Evolutionary conservation across 495 filamentous ascomycete species (phyloP).

Genomic region (Penicillium cosmopolitanum): DNA sequence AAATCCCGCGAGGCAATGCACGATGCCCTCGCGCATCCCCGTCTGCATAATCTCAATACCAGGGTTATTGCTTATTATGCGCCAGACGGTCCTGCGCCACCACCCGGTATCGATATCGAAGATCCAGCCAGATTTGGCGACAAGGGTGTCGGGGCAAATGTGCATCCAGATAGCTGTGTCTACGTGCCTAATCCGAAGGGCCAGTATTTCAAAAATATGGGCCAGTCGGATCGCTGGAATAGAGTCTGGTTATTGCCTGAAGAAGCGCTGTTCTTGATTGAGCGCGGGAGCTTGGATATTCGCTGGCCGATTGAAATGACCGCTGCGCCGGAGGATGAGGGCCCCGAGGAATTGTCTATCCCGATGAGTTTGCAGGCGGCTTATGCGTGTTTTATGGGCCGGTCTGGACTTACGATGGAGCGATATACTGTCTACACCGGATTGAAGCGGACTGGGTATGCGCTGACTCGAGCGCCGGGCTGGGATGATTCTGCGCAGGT

Average conservation of each 20-base stretch:
- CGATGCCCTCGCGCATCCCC: constrained; percentile 74
- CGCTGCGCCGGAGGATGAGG: constrained; percentile 32
- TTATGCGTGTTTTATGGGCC: constrained; percentile 77
- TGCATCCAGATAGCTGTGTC: constrained; percentile 45
- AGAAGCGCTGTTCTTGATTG: constrained; percentile 85
- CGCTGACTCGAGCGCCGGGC: constrained; percentile 67
- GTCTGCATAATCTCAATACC: constrained; percentile 62
- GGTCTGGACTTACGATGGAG: constrained; percentile 70
- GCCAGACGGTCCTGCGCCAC: constrained; percentile 41
- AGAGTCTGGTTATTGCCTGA: constrained; percentile 86
- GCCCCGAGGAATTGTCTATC: constrained; percentile 56
- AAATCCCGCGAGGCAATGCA: constrained; percentile 89
- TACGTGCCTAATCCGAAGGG: constrained; percentile 52
- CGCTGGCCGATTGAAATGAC: constrained; percentile 67
- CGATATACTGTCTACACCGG: constrained; percentile 85
- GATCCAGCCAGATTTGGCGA: constrained; percentile 16
- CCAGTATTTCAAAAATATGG: constrained; percentile 59
- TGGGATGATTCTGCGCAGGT: constrained; percentile 45
- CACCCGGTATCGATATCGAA: constrained; percentile 9
- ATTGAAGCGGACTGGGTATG: constrained; percentile 82
- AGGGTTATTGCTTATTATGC: constrained; percentile 58
- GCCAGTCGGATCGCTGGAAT: constrained; percentile 57
- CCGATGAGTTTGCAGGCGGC: constrained; percentile 90
- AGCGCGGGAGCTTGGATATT: constrained; percentile 83
- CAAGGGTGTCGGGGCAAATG: constrained; percentile 23